Evolutionary conservation across 345 rosid species (phyloP).

Genomic region (Citropsis articulata): DNA sequence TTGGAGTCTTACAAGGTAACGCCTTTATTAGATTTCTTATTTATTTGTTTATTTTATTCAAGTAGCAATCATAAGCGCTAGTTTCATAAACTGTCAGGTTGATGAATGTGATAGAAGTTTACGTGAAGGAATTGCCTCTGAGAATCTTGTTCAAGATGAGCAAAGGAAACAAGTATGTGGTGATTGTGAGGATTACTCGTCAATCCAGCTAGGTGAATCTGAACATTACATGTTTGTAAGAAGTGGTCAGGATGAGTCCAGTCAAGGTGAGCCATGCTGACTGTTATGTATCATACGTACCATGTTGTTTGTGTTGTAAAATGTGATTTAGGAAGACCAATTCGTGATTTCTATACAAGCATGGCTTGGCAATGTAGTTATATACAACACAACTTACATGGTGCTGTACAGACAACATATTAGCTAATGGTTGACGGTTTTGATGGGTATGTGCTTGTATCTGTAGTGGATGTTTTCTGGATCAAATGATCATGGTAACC

Average conservation of each 20-base stretch:
- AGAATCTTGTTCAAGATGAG: slow-evolving; percentile 29
- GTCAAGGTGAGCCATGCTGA: slow-evolving; percentile 28
- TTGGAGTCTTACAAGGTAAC: slow-evolving; percentile 42
- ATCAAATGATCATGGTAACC: not conserved
- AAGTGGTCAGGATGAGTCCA: slow-evolving; percentile 13
- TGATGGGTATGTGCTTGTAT: not conserved
- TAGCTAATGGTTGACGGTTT: not conserved
- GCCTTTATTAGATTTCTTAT: not conserved
- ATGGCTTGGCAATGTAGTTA: not conserved
- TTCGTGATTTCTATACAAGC: not conserved
- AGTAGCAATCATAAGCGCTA: not conserved
- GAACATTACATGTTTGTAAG: slow-evolving; percentile 17
- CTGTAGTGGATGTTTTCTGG: too few species aligned
- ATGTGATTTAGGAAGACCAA: not conserved
- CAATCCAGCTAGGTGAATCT: slow-evolving; percentile 17
- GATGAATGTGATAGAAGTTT: slow-evolving; percentile 21
- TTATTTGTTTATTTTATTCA: not conserved
- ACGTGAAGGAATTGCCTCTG: slow-evolving; percentile 15
- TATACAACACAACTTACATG: not conserved
- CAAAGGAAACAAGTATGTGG: slow-evolving; percentile 11
- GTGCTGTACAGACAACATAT: not conserved
- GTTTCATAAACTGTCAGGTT: slow-evolving; percentile 12
- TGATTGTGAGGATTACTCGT: slow-evolving; percentile 9
- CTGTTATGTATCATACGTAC: not conserved
- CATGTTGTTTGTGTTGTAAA: not conserved